A percentile compares a stretch with the other conserved stretches of the same genome.
Conservation (phyloP, 768 basidiomycete genomes). For the Lactarius psammicola region DNA sequence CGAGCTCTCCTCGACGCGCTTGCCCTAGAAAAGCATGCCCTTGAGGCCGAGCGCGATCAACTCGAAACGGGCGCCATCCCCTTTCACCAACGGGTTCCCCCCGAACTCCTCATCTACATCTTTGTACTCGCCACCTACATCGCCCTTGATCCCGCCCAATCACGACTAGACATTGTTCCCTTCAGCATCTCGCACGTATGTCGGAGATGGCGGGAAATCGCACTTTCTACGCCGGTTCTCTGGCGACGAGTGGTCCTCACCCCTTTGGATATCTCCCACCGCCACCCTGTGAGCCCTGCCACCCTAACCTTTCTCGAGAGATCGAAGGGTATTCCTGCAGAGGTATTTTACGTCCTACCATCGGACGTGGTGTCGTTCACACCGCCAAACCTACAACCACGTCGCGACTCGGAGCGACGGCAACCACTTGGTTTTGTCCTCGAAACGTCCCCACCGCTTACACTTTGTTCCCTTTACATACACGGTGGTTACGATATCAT, state of each 20-base stretch:
- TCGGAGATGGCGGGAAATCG: conserved; percentile 22
- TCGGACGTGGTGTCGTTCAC: not conserved
- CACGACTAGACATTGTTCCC: conserved; percentile 12
- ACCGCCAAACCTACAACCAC: not conserved
- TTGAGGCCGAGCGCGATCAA: conserved; percentile 11
- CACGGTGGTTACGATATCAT: conserved; percentile 13
- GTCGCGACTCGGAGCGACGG: not conserved
- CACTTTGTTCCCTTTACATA: conserved; percentile 7
- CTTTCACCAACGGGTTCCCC: conserved; percentile 25
- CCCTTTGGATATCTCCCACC: not conserved
- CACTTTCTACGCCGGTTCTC: conserved; percentile 22
- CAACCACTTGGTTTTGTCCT: not conserved
- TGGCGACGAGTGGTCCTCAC: conserved; percentile 24
- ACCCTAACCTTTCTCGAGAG: conserved; percentile 11
- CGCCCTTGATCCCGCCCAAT: not conserved
- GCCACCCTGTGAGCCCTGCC: conserved; percentile 2
- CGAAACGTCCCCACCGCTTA: conserved; percentile 7
- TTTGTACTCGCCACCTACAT: conserved; percentile 16
- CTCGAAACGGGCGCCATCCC: conserved; percentile 13
- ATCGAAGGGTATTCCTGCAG: conserved; percentile 5
- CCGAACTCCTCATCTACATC: conserved; percentile 27
- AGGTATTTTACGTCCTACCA: conserved; percentile 12
- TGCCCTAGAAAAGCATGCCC: conserved; percentile 1
- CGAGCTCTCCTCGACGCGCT: conserved; percentile 21
- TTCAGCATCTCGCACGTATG: conserved; percentile 27